phyloP scores from a whole-genome alignment of 2,329 filamentous ascomycete species.

The Penicillium expansum region DNA sequence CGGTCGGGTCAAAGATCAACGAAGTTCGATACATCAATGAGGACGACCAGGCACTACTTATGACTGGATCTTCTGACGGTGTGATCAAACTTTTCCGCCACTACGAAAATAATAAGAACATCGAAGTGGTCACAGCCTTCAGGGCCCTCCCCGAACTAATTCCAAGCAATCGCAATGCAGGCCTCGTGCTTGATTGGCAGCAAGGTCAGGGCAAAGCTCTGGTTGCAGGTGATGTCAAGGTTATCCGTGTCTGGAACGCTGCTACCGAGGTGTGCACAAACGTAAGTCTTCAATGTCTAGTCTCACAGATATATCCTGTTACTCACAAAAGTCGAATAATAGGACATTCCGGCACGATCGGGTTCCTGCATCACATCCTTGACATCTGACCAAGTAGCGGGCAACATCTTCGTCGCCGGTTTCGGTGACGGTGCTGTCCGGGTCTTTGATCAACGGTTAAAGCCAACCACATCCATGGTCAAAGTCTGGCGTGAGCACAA shows the following conservation, averaged over 20 bases:
- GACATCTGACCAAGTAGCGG: constrained; percentile 96
- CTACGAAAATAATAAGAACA: constrained; percentile 73
- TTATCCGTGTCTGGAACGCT: constrained; percentile 95
- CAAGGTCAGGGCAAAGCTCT: constrained; percentile 92
- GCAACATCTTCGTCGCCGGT: constrained; percentile 91
- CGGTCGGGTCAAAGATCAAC: constrained; percentile 83
- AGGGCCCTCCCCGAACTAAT: constrained; percentile 90
- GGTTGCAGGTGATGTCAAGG: constrained; percentile 93
- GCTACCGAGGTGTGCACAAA: constrained; percentile 87
- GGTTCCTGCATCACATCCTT: constrained; percentile 93
- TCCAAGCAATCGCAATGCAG: constrained; percentile 88
- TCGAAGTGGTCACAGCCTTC: constrained; percentile 87
- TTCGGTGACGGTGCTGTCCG: constrained; percentile 94
- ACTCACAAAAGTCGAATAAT: neutral
- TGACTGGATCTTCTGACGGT: constrained; percentile 93
- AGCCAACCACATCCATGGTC: constrained; percentile 86
- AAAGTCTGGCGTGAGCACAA: constrained; percentile 95
- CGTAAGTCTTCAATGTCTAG: constrained; percentile 39
- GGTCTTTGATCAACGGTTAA: constrained; percentile 85
- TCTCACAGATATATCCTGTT: neutral
- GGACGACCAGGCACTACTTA: constrained; percentile 89
- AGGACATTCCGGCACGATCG: constrained; percentile 90
- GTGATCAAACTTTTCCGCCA: constrained; percentile 90
- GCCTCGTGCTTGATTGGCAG: constrained; percentile 98
- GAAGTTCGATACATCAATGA: constrained; percentile 98